Base-by-base conservation (phyloP, 768 basidiomycete genomes). In the Leccinum truebloodii region DNA sequence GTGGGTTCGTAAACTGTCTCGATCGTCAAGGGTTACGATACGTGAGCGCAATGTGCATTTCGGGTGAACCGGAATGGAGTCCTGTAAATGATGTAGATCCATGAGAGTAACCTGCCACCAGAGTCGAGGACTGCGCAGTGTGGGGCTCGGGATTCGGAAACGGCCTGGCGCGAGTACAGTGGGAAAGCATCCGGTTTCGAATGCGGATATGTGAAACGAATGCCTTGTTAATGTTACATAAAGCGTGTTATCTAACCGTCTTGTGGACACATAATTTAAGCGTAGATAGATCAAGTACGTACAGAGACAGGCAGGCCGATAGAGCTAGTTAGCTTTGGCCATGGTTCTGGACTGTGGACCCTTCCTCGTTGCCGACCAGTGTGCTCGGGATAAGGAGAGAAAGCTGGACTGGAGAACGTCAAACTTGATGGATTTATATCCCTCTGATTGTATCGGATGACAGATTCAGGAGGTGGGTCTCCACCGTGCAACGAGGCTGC, bases 11-110 rank as follows among this genome's bases (percentile, higher is more conserved):
- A 73, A 57, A 41, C 59, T 72, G 39, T 81, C 75, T 4, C 86
- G 80, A 63, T 83, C 84, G 24, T 76, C 75, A 35, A 86, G 74
- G 2, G 67, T 55, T 6, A 85, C 49, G 1, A 67, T 69, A n/a
- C 78, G 76, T 34, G 66, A 68, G 12, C 54, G 55, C 7, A 83
- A 81, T 0, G 63, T 66, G 52, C 82, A 73, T 28, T 62, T 63
- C 3, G 70, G 55, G 10, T 79, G 71, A 24, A 75, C 61, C n/a
- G 35, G 68, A 26, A 52, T 52, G 57, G 39, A n/a, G 18, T 58
- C 49, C 12, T 62, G 60, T 13, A 55, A 26, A 48, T 3, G 57
- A 12, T 63, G 57, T 20, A 52, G 46, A 22, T 66, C 67, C 69
- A 71, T 71, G 55, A 6, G 18, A n/a, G 41, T 8, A 8, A 41